Percentiles rank a stretch among this genome's conserved stretches.
phyloP scores from a whole-genome alignment of 345 rosid species.

The Psidium friedrichsthalianum region DNA sequence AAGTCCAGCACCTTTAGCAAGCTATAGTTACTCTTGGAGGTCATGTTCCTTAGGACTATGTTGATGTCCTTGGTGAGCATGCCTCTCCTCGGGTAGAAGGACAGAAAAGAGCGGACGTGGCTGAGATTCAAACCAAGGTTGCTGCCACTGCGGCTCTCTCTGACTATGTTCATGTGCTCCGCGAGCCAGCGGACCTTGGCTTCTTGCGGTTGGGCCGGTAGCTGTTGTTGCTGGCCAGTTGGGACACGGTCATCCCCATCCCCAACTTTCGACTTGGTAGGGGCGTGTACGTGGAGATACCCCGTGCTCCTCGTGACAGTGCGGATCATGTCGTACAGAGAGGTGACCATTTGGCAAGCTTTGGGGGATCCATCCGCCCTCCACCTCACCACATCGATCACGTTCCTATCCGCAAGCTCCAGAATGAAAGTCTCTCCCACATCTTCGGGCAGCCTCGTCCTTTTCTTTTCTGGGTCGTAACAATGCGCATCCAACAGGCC shows the following conservation, averaged over 20 bases:
- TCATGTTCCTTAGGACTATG: neutral
- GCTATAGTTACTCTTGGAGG: neutral
- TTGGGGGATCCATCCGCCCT: conserved; percentile 7
- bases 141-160: fast-evolving
- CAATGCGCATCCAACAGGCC: neutral
- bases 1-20: neutral
- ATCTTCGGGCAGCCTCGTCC: neutral
- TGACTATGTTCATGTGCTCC: neutral
- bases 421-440: conserved; percentile 1
- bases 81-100: neutral
- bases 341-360: conserved; percentile 4
- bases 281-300: neutral
- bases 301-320: neutral
- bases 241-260: fast-evolving
- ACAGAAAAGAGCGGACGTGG: neutral
- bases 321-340: neutral
- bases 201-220: neutral
- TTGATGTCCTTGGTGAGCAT: neutral
- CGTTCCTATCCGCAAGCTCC: neutral
- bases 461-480: fast-evolving
- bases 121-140: fast-evolving
- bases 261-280: neutral
- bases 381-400: conserved; percentile 7
- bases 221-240: neutral
- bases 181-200: neutral